Evolutionary conservation across 257 asterid genomes (phyloP).

Genomic region (Solanum chiquidenum): DNA sequence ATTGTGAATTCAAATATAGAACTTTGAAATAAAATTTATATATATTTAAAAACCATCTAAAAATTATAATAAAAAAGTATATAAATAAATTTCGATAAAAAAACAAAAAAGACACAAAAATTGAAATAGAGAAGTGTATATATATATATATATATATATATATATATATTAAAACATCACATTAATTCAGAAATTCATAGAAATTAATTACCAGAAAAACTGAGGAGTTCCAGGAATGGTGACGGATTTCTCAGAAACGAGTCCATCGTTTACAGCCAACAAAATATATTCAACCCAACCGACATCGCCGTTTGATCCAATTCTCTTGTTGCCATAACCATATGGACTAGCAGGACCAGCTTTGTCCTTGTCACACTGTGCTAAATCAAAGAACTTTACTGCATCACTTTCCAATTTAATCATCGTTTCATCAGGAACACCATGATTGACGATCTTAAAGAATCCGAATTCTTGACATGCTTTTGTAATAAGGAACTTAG

Average conservation of each 20-base stretch:
- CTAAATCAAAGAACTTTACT: constrained; percentile 7
- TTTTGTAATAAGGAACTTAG: constrained; percentile 2
- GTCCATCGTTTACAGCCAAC: not conserved
- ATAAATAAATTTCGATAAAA: too few species aligned
- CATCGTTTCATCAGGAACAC: constrained; percentile 8
- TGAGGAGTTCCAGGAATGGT: constrained; percentile 1
- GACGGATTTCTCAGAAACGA: not conserved
- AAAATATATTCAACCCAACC: constrained; percentile 28
- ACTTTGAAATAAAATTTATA: too few species aligned
- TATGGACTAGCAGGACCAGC: constrained; percentile 10
- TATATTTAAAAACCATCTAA: too few species aligned
- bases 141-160: too few species aligned
- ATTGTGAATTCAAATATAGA: too few species aligned
- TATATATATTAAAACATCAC: too few species aligned
- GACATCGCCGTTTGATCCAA: constrained; percentile 17
- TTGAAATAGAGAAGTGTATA: not conserved
- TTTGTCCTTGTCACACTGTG: constrained; percentile 17
- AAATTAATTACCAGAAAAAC: constrained; percentile 2
- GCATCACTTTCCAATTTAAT: constrained; percentile 13
- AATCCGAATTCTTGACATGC: constrained; percentile 22
- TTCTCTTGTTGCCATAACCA: constrained; percentile 20
- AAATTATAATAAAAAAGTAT: too few species aligned
- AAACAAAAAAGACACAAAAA: too few species aligned
- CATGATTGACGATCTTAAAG: constrained; percentile 18
- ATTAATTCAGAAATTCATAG: not conserved